Evolutionary conservation across 371 early-diverging fungal genomes (phyloP), one percentile per base, ranked within the genome.

Genomic region (Capillidium rhysosporum): DNA sequence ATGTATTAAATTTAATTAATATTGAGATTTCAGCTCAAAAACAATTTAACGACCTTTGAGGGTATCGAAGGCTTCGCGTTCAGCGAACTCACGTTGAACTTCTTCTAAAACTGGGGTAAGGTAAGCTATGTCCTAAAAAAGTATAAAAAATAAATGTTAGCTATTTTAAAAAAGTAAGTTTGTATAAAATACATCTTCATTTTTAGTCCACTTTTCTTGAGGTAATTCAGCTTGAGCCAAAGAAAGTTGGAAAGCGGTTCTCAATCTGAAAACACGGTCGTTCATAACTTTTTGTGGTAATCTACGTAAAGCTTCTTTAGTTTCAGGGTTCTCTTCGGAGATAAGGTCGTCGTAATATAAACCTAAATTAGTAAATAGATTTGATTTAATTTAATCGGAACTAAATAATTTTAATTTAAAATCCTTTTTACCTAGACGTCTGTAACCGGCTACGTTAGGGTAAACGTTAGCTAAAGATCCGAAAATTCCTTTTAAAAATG

Each of bases 291-390:
- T 64, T 39, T 74, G 78, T 29, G 83, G 76, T 28, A 96, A 73
- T 44, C 96, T 83, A 58, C 80, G 71, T 52, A 96, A 65, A 28
- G 96, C 96, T 67, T 89, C 87, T 63, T 80, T 72, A 43, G 86
- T 82, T 39, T 86, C 63, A 21, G 76, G 78, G 49, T 70, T 79
- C 65, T 96, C 93, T 55, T 90, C 91, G 46, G 78, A 74, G 66
- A 92, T 68, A 56, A 93, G 65, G 66, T 96, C 96, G 72, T 96
- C 96, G 61, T 82, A 86, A 44, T 77, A 71, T 51, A 93, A 74
- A 62, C 96, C 96, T 86, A 24, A 20, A 28, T 10, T 23, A 58
- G 26, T 20, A 1, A 31, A 57, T 21, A 2, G 51, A 38, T 16
- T 14, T 47, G 16, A 39, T 54, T 54, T 18, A 7, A 3, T 18